These are phyloP conservation scores for Aspergillus japonicus DNA, from an alignment of 2,329 filamentous ascomycete species.

Conservation along the genomic window DNA sequence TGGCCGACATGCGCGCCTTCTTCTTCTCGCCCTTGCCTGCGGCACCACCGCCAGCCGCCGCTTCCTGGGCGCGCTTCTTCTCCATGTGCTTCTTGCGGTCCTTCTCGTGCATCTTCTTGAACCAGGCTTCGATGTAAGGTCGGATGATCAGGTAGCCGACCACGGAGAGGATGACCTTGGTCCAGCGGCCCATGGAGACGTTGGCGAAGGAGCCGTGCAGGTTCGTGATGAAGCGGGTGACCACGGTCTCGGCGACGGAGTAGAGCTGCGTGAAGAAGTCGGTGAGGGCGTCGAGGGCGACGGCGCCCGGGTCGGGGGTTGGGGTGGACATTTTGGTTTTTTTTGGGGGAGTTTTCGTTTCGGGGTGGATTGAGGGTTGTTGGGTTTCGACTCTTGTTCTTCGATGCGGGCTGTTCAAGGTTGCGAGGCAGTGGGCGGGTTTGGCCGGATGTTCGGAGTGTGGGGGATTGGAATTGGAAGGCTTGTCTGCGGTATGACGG, in stretches of 20 bases:
- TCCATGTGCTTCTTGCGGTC: slow-evolving; percentile 48
- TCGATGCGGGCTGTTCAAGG: background rate
- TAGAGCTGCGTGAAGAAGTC: slow-evolving; percentile 36
- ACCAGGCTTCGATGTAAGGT: slow-evolving; percentile 69
- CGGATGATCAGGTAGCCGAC: slow-evolving; percentile 72
- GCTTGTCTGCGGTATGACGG: background rate
- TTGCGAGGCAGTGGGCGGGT: slow-evolving; percentile 4
- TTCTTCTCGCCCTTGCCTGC: slow-evolving; percentile 37
- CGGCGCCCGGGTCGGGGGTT: slow-evolving; percentile 24
- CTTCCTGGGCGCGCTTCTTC: slow-evolving; percentile 57
- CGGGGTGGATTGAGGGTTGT: background rate
- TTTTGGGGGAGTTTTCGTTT: too few relatives aligned
- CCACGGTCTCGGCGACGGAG: slow-evolving; percentile 22
- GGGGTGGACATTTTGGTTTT: slow-evolving; percentile 24
- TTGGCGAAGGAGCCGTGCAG: slow-evolving; percentile 43
- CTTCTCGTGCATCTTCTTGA: slow-evolving; percentile 54
- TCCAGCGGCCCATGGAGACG: slow-evolving; percentile 48
- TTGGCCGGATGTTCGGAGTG: background rate
- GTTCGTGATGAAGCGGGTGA: slow-evolving; percentile 40
- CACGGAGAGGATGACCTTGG: slow-evolving; percentile 70
- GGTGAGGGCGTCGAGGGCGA: slow-evolving; percentile 24
- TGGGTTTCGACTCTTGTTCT: too few relatives aligned
- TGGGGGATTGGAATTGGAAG: background rate
- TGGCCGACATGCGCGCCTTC: slow-evolving; percentile 60
- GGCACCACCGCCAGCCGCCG: slow-evolving; percentile 31